Percentiles rank a stretch among this genome's conserved stretches.
Conservation (phyloP, 768 basidiomycete species). For the Chalciporus sphaerocephalus region DNA sequence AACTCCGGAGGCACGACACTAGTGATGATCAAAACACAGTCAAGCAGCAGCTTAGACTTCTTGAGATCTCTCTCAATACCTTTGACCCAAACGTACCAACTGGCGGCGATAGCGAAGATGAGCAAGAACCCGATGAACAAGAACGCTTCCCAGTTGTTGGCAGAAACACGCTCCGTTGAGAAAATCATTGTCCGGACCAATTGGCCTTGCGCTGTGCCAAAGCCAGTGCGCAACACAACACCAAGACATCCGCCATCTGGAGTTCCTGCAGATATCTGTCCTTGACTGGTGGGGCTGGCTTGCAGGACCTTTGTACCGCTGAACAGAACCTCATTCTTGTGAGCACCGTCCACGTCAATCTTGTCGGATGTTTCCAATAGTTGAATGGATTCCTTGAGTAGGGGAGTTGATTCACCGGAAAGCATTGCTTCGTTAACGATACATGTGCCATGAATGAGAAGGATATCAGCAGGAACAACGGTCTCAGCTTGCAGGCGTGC, state of each 20-base stretch:
- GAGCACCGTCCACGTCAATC: slow-evolving; percentile 80
- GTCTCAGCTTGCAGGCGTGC: slow-evolving; percentile 76
- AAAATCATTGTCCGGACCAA: slow-evolving; percentile 99
- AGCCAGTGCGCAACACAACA: slow-evolving; percentile 90
- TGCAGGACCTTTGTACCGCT: slow-evolving; percentile 97
- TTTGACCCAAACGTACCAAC: slow-evolving; percentile 98
- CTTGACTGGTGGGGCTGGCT: slow-evolving; percentile 46
- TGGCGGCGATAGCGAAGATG: slow-evolving; percentile 95
- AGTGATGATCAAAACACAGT: slow-evolving; percentile 95
- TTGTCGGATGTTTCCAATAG: slow-evolving; percentile 69
- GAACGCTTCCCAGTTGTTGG: slow-evolving; percentile 94
- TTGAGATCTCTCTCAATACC: slow-evolving; percentile 90
- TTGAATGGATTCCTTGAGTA: slow-evolving; percentile 93
- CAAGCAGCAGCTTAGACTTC: slow-evolving; percentile 90
- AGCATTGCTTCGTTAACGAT: slow-evolving; percentile 99
- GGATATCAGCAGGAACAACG: slow-evolving; percentile 86
- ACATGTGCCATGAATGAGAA: slow-evolving; percentile 86
- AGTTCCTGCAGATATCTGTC: slow-evolving; percentile 49
- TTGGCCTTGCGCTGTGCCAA: slow-evolving; percentile 96
- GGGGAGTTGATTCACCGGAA: slow-evolving; percentile 95
- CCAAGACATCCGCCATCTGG: slow-evolving; percentile 93
- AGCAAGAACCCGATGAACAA: slow-evolving; percentile 97
- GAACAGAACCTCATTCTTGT: slow-evolving; percentile 88
- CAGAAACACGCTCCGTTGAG: slow-evolving; percentile 92
- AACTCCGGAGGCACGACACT: slow-evolving; percentile 97